Conservation (phyloP, 2,329 filamentous ascomycete species). For the Cladophialophora yegresii region DNA sequence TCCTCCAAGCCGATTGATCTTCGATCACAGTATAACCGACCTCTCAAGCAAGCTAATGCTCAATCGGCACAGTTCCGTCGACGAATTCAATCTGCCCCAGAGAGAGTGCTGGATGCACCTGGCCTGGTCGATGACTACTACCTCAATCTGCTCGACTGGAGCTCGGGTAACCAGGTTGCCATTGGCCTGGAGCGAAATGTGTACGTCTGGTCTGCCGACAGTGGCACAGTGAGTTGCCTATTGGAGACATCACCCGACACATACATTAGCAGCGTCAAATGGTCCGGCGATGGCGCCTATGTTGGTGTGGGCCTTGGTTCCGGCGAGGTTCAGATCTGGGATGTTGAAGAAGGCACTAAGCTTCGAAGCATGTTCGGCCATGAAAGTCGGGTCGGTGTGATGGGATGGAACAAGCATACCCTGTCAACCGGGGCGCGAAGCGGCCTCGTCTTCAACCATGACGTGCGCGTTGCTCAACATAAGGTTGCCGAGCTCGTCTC, state of each 20-base stretch:
- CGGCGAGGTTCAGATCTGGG: constrained; percentile 91
- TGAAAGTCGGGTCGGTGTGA: constrained; percentile 92
- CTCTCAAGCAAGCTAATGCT: constrained; percentile 74
- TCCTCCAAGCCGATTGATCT: constrained; percentile 98
- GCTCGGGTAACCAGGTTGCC: constrained; percentile 93
- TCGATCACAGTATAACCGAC: constrained; percentile 95
- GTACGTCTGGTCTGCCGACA: constrained; percentile 97
- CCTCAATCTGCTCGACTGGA: constrained; percentile 98
- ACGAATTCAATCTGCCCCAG: constrained; percentile 89
- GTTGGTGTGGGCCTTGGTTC: constrained; percentile 92
- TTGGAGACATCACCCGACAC: constrained; percentile 87
- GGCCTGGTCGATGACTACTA: constrained; percentile 98
- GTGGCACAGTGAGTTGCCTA: constrained; percentile 83
- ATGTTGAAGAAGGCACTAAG: constrained; percentile 78
- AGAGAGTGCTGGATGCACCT: constrained; percentile 93
- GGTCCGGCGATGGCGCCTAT: constrained; percentile 95
- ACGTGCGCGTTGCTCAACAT: constrained; percentile 95
- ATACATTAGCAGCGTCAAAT: constrained; percentile 97
- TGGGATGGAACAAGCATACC: constrained; percentile 99
- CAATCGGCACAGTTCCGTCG: constrained; percentile 83
- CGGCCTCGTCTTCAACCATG: constrained; percentile 89
- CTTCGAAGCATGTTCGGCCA: constrained; percentile 98
- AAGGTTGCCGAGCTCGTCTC: constrained; percentile 96
- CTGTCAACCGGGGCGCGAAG: constrained; percentile 93
- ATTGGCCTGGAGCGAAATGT: constrained; percentile 96